These are phyloP conservation scores for Arthrinium phaeospermum DNA, from an alignment of 2,329 filamentous ascomycete species.

Conservation along the genomic window DNA sequence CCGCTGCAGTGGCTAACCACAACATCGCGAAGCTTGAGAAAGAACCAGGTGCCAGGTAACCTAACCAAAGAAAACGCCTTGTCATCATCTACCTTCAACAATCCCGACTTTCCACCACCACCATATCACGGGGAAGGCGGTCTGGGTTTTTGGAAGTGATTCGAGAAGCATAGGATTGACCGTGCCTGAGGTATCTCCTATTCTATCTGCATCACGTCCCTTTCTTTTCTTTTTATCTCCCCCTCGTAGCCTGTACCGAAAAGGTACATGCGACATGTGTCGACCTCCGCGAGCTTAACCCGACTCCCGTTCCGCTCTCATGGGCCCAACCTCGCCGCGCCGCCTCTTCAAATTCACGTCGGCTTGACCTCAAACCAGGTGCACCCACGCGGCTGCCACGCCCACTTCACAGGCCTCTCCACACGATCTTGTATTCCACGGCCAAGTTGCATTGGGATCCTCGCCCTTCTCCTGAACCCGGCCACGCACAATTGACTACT, in stretches of 20 bases:
- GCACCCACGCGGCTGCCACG: conserved; percentile 1
- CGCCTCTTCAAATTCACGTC: conserved; percentile 14
- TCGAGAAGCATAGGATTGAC: background rate
- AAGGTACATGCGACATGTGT: conserved; percentile 17
- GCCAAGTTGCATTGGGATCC: background rate
- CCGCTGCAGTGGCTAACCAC: conserved; percentile 43
- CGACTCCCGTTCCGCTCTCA: conserved; percentile 12
- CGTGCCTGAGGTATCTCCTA: background rate
- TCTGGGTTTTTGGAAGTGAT: conserved; percentile 7
- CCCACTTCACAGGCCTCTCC: background rate
- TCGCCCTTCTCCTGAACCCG: background rate
- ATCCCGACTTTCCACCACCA: conserved; percentile 19
- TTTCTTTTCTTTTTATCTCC: background rate
- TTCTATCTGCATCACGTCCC: background rate
- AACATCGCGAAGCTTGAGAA: conserved; percentile 44
- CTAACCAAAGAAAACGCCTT: conserved; percentile 25
- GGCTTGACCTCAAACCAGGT: conserved; percentile 1
- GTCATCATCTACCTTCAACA: conserved; percentile 25
- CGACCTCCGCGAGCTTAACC: conserved; percentile 13
- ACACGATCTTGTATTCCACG: background rate
- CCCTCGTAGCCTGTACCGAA: background rate
- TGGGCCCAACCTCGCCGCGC: conserved; percentile 14
- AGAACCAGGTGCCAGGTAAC: conserved; percentile 23
- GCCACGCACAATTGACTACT: background rate
- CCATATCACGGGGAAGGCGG: conserved; percentile 1